Percentiles rank a stretch among this genome's conserved stretches.
Evolutionary conservation across 2,329 filamentous ascomycete species (phyloP).

Genomic region (Xylariaceae sp.): DNA sequence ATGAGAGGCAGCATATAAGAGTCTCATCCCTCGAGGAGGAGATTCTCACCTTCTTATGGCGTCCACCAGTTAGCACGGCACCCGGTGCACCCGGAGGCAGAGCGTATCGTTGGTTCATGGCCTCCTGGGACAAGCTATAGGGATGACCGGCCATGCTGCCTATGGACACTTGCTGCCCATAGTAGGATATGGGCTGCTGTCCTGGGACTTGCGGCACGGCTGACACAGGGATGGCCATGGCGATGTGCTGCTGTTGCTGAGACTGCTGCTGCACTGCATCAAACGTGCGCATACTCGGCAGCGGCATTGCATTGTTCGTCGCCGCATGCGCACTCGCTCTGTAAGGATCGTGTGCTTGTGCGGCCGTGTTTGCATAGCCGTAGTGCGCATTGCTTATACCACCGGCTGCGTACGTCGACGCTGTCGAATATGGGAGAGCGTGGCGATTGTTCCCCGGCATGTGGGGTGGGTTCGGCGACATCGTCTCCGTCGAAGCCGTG

Average conservation of each 20-base stretch:
- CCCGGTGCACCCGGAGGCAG: slow-evolving; percentile 46
- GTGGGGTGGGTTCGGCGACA: slow-evolving; percentile 31
- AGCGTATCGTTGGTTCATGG: slow-evolving; percentile 41
- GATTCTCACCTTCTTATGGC: slow-evolving; percentile 51
- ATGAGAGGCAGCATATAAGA: slow-evolving; percentile 25
- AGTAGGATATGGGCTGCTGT: slow-evolving; percentile 39
- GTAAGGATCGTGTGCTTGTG: slow-evolving; percentile 34
- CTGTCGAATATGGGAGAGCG: slow-evolving; percentile 27
- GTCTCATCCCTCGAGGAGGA: neutral
- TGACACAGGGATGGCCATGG: slow-evolving; percentile 34
- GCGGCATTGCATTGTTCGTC: slow-evolving; percentile 32
- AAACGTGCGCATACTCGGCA: slow-evolving; percentile 42
- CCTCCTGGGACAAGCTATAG: slow-evolving; percentile 42
- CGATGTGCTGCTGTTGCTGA: slow-evolving; percentile 34
- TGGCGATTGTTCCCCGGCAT: slow-evolving; percentile 29
- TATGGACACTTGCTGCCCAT: slow-evolving; percentile 37
- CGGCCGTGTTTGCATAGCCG: slow-evolving; percentile 27
- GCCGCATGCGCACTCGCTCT: slow-evolving; percentile 30
- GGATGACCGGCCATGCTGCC: slow-evolving; percentile 27
- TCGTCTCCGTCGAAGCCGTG: slow-evolving; percentile 24
- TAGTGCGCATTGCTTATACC: slow-evolving; percentile 30
- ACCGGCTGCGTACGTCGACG: slow-evolving; percentile 26
- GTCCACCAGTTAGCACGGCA: slow-evolving; percentile 41
- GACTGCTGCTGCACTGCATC: slow-evolving; percentile 33
- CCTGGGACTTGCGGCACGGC: slow-evolving; percentile 36